phyloP scores from a whole-genome alignment of 2,329 filamentous ascomycete genomes.

The Malbranchea zuffiana region DNA sequence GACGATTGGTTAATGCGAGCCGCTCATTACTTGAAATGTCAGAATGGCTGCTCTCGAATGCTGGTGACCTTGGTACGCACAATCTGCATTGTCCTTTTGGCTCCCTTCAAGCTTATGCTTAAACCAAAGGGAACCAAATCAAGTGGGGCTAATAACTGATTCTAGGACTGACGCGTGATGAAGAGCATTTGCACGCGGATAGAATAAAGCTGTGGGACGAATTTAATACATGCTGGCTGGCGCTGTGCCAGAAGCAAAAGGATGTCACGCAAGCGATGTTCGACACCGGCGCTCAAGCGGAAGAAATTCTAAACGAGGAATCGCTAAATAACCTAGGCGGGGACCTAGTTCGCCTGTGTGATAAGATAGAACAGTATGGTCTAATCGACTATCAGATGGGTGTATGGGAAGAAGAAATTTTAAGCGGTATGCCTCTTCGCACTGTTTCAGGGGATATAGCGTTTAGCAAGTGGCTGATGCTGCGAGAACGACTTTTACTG shows the following conservation, averaged over 20 bases:
- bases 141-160: conserved; percentile 21
- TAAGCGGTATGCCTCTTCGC: conserved; percentile 51
- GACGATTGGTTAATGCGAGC: conserved; percentile 49
- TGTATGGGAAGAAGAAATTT: conserved; percentile 88
- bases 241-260: conserved; percentile 71
- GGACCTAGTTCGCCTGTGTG: conserved; percentile 70
- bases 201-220: conserved; percentile 82
- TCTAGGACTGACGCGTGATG: conserved; percentile 72
- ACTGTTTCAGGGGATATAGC: conserved; percentile 2
- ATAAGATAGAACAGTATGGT: conserved; percentile 80
- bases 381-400: conserved; percentile 96
- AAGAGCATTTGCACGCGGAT: conserved; percentile 61
- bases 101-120: conserved; percentile 8
- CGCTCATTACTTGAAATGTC: conserved; percentile 51
- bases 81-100: conserved; percentile 9
- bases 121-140: conserved; percentile 16
- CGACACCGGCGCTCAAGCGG: conserved; percentile 46
- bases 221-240: conserved; percentile 88
- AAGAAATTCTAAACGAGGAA: conserved; percentile 54
- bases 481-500: neutral
- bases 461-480: neutral
- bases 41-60: conserved; percentile 56
- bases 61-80: conserved; percentile 52
- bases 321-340: conserved; percentile 68
- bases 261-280: conserved; percentile 55